Percentiles rank a stretch among this genome's conserved stretches.
Evolutionary conservation across 2,329 filamentous ascomycete species (phyloP).

Genomic region (Atkinsonella hypoxylon): DNA sequence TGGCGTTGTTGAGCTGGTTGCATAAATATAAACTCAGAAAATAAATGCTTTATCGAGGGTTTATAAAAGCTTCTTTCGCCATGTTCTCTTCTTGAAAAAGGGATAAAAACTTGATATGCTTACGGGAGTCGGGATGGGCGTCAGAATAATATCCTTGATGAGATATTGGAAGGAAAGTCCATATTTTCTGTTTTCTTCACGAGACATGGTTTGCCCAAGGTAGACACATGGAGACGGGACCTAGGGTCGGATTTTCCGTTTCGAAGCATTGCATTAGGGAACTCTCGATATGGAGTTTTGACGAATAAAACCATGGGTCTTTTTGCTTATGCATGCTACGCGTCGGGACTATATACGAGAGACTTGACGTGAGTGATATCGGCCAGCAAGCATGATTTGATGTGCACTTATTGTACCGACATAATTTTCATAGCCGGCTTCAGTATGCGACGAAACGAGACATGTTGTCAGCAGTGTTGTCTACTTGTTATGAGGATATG

Average conservation of each 20-base stretch:
- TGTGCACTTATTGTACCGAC: too few relatives aligned
- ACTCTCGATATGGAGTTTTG: conserved; percentile 27
- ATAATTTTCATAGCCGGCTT: too few relatives aligned
- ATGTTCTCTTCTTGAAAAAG: conserved; percentile 1
- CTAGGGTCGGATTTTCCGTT: conserved; percentile 22
- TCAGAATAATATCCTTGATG: neutral
- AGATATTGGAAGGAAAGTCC: neutral
- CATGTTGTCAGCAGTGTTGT: too few relatives aligned
- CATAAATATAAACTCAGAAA: conserved; percentile 36
- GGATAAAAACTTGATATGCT: neutral
- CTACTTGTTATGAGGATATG: too few relatives aligned
- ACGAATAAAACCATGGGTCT: conserved; percentile 27
- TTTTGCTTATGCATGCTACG: conserved; percentile 17
- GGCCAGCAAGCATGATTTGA: too few relatives aligned
- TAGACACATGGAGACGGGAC: conserved; percentile 10
- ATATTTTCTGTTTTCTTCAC: neutral
- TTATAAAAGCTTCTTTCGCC: neutral
- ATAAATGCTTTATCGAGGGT: neutral
- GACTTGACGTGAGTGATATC: neutral
- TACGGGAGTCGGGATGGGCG: conserved; percentile 5
- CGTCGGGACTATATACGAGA: neutral
- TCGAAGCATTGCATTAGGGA: conserved; percentile 30
- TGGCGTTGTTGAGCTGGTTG: conserved; percentile 90
- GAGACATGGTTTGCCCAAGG: conserved; percentile 6
- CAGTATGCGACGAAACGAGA: neutral